Evolutionary conservation across 345 rosid species (phyloP).

Genomic region (Lumnitzera racemosa): DNA sequence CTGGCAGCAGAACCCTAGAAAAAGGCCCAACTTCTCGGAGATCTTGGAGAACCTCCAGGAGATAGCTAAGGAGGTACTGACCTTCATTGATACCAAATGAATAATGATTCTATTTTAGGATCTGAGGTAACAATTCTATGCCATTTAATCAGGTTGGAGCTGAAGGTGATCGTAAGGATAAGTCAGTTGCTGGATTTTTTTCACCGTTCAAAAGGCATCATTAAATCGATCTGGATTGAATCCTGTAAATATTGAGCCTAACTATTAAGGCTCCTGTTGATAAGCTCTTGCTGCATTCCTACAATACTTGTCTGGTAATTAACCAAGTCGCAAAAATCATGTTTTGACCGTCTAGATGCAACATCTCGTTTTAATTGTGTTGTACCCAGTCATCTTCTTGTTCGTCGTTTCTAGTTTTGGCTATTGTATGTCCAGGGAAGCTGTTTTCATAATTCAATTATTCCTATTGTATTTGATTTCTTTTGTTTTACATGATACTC

Average conservation of each 20-base stretch:
- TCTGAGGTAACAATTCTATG: neutral
- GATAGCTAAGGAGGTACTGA: constrained; percentile 56
- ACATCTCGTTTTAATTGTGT: too few relatives aligned
- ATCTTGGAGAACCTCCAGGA: constrained; percentile 56
- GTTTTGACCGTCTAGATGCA: too few relatives aligned
- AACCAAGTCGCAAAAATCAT: too few relatives aligned
- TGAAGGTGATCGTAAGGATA: constrained; percentile 39
- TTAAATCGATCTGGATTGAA: constrained; percentile 19
- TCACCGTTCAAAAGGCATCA: constrained; percentile 45
- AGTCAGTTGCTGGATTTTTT: constrained; percentile 35
- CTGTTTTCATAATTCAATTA: too few relatives aligned
- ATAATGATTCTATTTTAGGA: neutral
- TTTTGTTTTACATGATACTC: too few relatives aligned
- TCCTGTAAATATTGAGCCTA: constrained; percentile 14
- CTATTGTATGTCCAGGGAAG: too few relatives aligned
- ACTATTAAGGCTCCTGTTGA: neutral
- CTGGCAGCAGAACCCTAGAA: constrained; percentile 80
- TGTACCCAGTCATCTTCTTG: too few relatives aligned
- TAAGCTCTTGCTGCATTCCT: too few relatives aligned
- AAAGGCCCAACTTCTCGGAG: constrained; percentile 76
- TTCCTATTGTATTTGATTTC: too few relatives aligned
- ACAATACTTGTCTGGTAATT: too few relatives aligned
- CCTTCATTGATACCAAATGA: constrained; percentile 1
- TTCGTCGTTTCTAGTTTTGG: too few relatives aligned
- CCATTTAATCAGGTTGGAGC: constrained; percentile 40